Conservation (phyloP, 1,139 yeast species). For the Candida neerlandica region DNA sequence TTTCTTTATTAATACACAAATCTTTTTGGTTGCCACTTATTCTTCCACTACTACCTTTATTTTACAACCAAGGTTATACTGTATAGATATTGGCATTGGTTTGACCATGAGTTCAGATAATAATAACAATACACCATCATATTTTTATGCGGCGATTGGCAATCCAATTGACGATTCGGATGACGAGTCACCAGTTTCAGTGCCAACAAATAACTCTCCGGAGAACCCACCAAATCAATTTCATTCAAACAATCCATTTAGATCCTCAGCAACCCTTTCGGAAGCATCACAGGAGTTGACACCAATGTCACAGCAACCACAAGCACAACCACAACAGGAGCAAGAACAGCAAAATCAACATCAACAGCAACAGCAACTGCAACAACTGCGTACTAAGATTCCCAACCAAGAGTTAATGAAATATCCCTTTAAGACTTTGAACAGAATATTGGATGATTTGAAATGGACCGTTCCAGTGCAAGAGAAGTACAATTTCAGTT, state of each 20-base stretch:
- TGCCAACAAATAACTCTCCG: slow-evolving; percentile 7
- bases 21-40: slow-evolving; percentile 5
- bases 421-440: slow-evolving; percentile 61
- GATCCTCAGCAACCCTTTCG: slow-evolving; percentile 5
- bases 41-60: background rate
- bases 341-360: background rate
- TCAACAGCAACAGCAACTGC: background rate
- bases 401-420: slow-evolving; percentile 15
- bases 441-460: slow-evolving; percentile 67
- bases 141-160: background rate
- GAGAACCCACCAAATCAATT: slow-evolving; percentile 6
- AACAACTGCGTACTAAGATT: slow-evolving; percentile 15
- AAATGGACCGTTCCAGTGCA: slow-evolving; percentile 42
- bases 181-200: slow-evolving; percentile 9
- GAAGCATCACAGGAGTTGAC: slow-evolving; percentile 2
- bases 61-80: background rate
- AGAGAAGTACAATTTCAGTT: slow-evolving; percentile 22
- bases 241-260: slow-evolving; percentile 11
- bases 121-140: background rate
- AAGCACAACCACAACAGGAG: background rate
- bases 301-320: background rate
- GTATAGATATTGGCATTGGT: background rate
- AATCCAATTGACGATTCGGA: slow-evolving; percentile 5
- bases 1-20: background rate
- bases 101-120: slow-evolving; percentile 1